A percentile compares a stretch with the other conserved stretches of the same genome.
Conservation (phyloP, 225 moss, liverwort and hornwort species). For the Ulota crispa region DNA sequence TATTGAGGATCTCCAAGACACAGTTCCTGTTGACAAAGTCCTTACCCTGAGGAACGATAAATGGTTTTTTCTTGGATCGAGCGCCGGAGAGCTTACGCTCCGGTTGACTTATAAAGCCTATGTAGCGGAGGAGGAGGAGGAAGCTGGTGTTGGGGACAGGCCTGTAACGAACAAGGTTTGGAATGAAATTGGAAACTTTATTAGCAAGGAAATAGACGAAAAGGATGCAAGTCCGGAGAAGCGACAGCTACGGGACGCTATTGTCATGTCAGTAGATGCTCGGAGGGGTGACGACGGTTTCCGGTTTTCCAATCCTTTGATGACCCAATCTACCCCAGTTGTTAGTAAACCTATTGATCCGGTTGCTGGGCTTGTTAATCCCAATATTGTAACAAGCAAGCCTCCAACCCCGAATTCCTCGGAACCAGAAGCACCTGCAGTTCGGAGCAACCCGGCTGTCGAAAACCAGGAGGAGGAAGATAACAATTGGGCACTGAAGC, state of each 20-base stretch:
- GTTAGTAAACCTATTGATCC: conserved; percentile 26
- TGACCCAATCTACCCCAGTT: conserved; percentile 37
- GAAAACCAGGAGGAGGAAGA: conserved; percentile 40
- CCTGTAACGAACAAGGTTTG: conserved; percentile 61
- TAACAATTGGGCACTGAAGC: conserved; percentile 26
- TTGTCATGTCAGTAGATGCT: conserved; percentile 59
- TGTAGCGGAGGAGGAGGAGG: conserved; percentile 89
- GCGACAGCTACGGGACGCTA: conserved; percentile 39
- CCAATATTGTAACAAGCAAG: conserved; percentile 15
- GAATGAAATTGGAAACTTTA: conserved; percentile 64
- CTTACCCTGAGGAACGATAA: conserved; percentile 70
- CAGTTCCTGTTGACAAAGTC: conserved; percentile 80
- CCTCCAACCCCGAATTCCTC: conserved; percentile 16
- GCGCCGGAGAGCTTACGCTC: conserved; percentile 75
- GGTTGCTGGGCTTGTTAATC: conserved; percentile 27
- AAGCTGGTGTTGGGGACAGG: conserved; percentile 59
- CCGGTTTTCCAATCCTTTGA: conserved; percentile 50
- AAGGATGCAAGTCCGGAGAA: conserved; percentile 38
- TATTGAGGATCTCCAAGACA: conserved; percentile 72
- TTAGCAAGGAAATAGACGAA: conserved; percentile 53
- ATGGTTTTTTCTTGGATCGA: conserved; percentile 80
- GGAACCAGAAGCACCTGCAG: conserved; percentile 28
- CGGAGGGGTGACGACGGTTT: conserved; percentile 33
- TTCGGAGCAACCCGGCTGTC: conserved; percentile 33
- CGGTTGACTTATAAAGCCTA: conserved; percentile 94